phyloP scores from a whole-genome alignment of 495 filamentous ascomycete genomes.

The Aspergillus avenaceus region DNA sequence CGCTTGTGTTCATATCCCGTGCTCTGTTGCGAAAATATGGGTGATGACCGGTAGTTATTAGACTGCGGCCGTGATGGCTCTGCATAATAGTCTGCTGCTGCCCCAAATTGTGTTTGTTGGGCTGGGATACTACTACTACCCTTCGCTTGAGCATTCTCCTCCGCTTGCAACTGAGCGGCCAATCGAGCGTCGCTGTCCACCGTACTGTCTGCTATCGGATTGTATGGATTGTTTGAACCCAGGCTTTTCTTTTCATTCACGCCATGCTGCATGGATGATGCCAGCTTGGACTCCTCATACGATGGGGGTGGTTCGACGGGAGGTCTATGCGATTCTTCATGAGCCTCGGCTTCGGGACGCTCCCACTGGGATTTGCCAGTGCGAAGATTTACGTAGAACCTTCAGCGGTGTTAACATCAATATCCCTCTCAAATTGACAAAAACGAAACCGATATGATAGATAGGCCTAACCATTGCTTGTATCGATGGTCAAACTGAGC shows the following conservation, averaged over 20 bases:
- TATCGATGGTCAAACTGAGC: conserved; percentile 72
- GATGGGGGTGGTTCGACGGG: conserved; percentile 59
- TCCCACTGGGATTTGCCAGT: conserved; percentile 91
- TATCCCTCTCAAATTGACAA: not conserved
- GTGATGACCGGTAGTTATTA: conserved; percentile 21
- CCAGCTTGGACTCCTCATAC: conserved; percentile 48
- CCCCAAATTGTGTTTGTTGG: conserved; percentile 16
- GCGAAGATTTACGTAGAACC: conserved; percentile 85
- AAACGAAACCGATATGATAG: not conserved
- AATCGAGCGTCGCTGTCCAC: conserved; percentile 67
- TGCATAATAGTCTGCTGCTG: conserved; percentile 44
- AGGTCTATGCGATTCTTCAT: conserved; percentile 35
- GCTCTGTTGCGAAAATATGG: conserved; percentile 14
- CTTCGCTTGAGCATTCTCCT: conserved; percentile 69
- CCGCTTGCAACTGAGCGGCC: conserved; percentile 74
- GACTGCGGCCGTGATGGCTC: conserved; percentile 21
- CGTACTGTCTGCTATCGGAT: conserved; percentile 25
- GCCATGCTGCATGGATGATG: conserved; percentile 22
- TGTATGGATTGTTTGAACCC: conserved; percentile 59
- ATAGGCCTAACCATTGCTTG: conserved; percentile 64
- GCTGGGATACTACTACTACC: conserved; percentile 17
- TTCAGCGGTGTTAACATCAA: conserved; percentile 18
- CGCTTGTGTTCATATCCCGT: conserved; percentile 28
- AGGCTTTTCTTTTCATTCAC: conserved; percentile 55
- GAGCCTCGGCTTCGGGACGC: conserved; percentile 56